Base-by-base conservation (phyloP, 805 yeast species). In the Cyberlindnera xishuangbannaensis region DNA sequence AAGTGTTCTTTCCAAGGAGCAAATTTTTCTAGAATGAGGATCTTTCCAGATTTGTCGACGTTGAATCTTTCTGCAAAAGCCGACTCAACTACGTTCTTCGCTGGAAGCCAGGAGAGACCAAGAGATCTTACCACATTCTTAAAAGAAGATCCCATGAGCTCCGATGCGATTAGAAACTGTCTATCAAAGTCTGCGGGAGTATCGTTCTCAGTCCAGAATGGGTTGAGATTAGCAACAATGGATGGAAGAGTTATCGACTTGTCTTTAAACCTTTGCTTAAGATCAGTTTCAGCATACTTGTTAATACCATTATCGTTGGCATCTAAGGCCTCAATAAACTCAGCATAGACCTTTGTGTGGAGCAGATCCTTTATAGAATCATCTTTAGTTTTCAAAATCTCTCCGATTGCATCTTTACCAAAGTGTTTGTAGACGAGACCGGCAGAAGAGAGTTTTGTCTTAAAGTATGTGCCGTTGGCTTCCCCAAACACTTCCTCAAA, bases 1-100 rank as follows among this genome's bases (percentile, higher is more conserved):
- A 90, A 65, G 56, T 92, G 97, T 54, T 86, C 96, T 58, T 87
- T 88, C 98, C 98, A 92, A 29, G 95, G 95, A 33, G 85, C 83
- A 55, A 82, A 85, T 41, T 72, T 71, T n/a, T 73, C 76, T 41
- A 92, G 68, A 4, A 83, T 69, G 9, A 92, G 48, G 27, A 90
- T 78, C 42, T 79, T 74, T 25, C 96, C 96, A 16, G 81, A 69
- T 35, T 60, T 41, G 50, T 86, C 85, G 33, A 73, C 73, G 17
- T 74, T 59, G 31, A 61, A 61, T 51, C 97, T 72, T 7, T 50
- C 34, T 4, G 63, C 64, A 45, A 87, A 72, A 0, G 95, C 90
- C n/a, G 65, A 59, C 42, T 69, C 70, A 18, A 92, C 97, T 27
- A 82, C 64, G 32, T 70, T 65, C 52, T 83, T 82, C 12, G 97